Base-by-base conservation (phyloP, 225 moss, liverwort and hornwort genomes). In the Polytrichum formosum region DNA sequence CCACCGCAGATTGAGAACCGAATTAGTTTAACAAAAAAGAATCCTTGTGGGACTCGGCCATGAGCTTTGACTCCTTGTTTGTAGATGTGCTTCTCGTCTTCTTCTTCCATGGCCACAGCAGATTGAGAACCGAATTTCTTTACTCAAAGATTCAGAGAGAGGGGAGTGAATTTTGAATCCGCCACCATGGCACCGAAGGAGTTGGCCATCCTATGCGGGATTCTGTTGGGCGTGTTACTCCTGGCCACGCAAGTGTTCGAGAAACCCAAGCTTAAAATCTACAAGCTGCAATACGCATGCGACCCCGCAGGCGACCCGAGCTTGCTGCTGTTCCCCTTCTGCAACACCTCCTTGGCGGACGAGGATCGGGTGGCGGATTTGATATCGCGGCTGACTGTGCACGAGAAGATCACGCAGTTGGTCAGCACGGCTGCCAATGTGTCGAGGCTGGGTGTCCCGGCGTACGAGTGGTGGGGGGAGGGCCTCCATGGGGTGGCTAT, bases 381-480 rank as follows among this genome's bases (percentile, higher is more conserved):
- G 35, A 65, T 92, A 21, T 82, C 82, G 56, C 79, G 83, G 0
- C 70, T 93, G n/a, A 79, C 65, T 0, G 22, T 86, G 1, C 5
- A 63, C 4, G 91, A 93, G 73, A 93, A 93, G 75, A 66, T 93
- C 18, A 54, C 78, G 65, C 84, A 88, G 82, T 84, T 93, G 60
- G 81, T 83, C 22, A 91, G 73, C 76, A 84, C 84, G 54, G 90
- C 92, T 31, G 75, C 81, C 23, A 84, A 75, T 73, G 78, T 93
- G 62, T 79, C 91, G 21, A 65, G 91, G 67, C 53, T 93, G 67
- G 89, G 87, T 5, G 87, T 93, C 22, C 92, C 90, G 0, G 70
- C 73, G n/a, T 93, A 89, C 53, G n/a, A 90, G 71, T 93, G 92
- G 92, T 91, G 88, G 91, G 88, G 85, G 26, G 92, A 93, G 67